Percentiles rank a stretch among this genome's conserved stretches.
These are phyloP conservation scores for Suillus alpinus DNA, from an alignment of 768 basidiomycete genomes.

Conservation along the genomic window DNA sequence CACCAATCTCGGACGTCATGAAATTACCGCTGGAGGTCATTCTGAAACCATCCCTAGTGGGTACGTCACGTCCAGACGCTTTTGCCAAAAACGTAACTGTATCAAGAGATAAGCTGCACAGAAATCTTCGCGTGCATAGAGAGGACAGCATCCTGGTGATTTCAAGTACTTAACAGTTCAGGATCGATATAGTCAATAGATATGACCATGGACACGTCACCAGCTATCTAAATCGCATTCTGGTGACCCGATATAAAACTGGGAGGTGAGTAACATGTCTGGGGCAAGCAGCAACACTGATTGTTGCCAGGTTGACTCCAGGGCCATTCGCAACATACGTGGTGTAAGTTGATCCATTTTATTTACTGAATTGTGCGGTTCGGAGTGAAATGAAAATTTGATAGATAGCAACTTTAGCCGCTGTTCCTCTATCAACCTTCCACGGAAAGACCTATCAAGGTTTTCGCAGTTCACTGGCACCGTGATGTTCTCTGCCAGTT, in stretches of 20 bases:
- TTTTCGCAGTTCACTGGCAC: not conserved
- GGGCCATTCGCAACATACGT: not conserved
- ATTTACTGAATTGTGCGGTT: not conserved
- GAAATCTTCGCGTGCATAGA: not conserved
- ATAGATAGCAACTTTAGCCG: constrained; percentile 2
- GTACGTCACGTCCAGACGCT: not conserved
- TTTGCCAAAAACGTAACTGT: not conserved
- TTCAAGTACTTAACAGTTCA: not conserved
- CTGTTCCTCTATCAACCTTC: not conserved
- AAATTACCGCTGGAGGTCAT: not conserved
- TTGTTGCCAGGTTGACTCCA: not conserved
- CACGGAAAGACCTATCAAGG: not conserved
- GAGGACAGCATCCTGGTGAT: not conserved
- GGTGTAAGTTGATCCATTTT: not conserved
- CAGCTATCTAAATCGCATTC: not conserved
- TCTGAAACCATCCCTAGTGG: not conserved
- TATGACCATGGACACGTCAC: not conserved
- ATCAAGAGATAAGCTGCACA: not conserved
- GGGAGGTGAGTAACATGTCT: not conserved
- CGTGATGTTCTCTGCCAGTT: not conserved
- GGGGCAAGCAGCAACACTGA: not conserved
- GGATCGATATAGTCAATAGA: not conserved
- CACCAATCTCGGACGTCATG: not conserved
- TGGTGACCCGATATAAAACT: not conserved
- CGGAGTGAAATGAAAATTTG: not conserved